These are phyloP conservation scores for Lasiosphaeria miniovina DNA, from an alignment of 495 filamentous ascomycete genomes.

Conservation along the genomic window DNA sequence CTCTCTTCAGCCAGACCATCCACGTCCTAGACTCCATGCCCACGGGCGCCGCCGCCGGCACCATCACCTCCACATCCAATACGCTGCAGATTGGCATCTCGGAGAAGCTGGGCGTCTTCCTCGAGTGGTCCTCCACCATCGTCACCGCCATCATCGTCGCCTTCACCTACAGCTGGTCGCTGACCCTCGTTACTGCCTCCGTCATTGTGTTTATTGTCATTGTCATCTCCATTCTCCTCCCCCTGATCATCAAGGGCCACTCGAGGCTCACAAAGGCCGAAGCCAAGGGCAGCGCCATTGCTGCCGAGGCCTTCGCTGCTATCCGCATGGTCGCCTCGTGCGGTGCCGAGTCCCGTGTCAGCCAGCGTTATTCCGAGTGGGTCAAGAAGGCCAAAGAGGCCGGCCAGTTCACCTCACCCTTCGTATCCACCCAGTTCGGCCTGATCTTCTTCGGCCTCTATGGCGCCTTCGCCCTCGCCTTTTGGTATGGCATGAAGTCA, in stretches of 20 bases:
- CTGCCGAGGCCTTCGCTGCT: slow-evolving; percentile 54
- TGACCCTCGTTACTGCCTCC: slow-evolving; percentile 56
- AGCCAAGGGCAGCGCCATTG: slow-evolving; percentile 54
- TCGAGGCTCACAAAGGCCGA: slow-evolving; percentile 38
- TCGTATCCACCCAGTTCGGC: slow-evolving; percentile 41
- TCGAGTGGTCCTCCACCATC: slow-evolving; percentile 55
- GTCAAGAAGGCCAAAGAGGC: slow-evolving; percentile 54
- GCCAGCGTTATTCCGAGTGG: slow-evolving; percentile 51
- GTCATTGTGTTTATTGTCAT: slow-evolving; percentile 55
- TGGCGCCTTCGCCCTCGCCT: slow-evolving; percentile 43
- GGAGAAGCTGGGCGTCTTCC: slow-evolving; percentile 60
- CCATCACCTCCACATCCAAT: slow-evolving; percentile 58
- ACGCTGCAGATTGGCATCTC: slow-evolving; percentile 58
- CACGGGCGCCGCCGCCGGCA: slow-evolving; percentile 49
- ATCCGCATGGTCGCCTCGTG: slow-evolving; percentile 63
- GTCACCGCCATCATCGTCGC: slow-evolving; percentile 57
- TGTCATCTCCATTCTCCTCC: slow-evolving; percentile 51
- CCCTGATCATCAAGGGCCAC: slow-evolving; percentile 57
- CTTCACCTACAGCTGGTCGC: slow-evolving; percentile 55
- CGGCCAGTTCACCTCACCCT: slow-evolving; percentile 47
- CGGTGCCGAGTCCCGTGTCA: slow-evolving; percentile 56
- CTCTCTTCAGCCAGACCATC: slow-evolving; percentile 54
- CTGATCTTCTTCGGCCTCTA: slow-evolving; percentile 44
- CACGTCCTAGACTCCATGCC: slow-evolving; percentile 58
- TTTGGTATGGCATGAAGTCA: slow-evolving; percentile 53